These are phyloP conservation scores for Ilex paraguariensis DNA, from an alignment of 305 asterid species.

Conservation along the genomic window DNA sequence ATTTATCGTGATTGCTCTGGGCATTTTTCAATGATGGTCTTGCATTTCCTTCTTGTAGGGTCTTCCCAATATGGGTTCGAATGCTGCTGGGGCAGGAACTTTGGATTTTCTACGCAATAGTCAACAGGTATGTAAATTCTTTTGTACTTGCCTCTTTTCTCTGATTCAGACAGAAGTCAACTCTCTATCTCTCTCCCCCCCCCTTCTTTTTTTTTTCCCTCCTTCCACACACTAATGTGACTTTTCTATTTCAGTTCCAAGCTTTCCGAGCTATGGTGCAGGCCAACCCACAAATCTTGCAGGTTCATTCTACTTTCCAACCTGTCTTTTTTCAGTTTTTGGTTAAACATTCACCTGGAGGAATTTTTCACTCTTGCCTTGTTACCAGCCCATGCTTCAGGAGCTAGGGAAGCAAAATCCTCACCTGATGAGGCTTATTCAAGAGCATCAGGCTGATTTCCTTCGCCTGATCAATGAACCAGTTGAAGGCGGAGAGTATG, in stretches of 20 bases:
- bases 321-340: neutral
- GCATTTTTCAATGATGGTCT: neutral
- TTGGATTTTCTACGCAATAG: neutral
- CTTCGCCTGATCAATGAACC: constrained; percentile 1
- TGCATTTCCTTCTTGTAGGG: constrained; percentile 34
- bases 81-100: neutral
- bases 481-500: neutral
- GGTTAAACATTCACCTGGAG: neutral
- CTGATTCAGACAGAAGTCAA: too few relatives aligned
- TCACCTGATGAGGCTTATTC: neutral
- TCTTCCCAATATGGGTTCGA: constrained; percentile 19
- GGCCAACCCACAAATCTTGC: neutral
- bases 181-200: neutral
- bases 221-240: too few relatives aligned
- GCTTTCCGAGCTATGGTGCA: neutral
- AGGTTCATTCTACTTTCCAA: neutral
- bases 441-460: neutral
- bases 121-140: neutral
- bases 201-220: too few relatives aligned
- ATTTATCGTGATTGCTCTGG: neutral
- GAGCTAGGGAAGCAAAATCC: neutral
- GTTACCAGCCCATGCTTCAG: neutral
- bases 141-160: too few relatives aligned
- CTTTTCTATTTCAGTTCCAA: neutral
- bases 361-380: neutral